Evolutionary conservation across 2,329 filamentous ascomycete species (phyloP).

Genomic region (Paecilomyces sp.): DNA sequence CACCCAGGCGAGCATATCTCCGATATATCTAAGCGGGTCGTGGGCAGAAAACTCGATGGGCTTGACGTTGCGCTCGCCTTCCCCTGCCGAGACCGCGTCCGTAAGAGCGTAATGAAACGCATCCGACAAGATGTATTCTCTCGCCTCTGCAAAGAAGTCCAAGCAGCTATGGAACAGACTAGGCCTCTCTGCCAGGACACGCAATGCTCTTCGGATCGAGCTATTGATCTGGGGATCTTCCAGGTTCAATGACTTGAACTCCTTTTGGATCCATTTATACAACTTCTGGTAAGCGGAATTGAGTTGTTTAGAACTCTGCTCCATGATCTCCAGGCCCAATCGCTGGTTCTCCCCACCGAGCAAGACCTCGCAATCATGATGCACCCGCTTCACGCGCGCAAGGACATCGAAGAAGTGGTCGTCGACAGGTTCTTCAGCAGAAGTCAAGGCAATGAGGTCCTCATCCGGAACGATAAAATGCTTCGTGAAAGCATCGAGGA

Average conservation of each 20-base stretch:
- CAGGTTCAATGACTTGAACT: conserved; percentile 85
- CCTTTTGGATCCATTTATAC: conserved; percentile 88
- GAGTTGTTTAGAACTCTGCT: conserved; percentile 77
- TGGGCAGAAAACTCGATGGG: conserved; percentile 93
- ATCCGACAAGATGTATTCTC: conserved; percentile 80
- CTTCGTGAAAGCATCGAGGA: conserved; percentile 68
- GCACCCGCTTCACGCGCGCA: conserved; percentile 74
- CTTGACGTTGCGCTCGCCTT: conserved; percentile 60
- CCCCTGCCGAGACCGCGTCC: conserved; percentile 55
- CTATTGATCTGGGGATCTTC: conserved; percentile 90
- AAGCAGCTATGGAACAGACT: conserved; percentile 88
- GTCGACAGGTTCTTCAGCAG: conserved; percentile 73
- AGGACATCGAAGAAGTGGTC: conserved; percentile 76
- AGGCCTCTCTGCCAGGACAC: conserved; percentile 82
- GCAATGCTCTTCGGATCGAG: conserved; percentile 73
- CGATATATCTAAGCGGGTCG: conserved; percentile 82
- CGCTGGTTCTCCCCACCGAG: conserved; percentile 86
- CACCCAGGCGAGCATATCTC: conserved; percentile 96
- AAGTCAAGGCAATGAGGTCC: conserved; percentile 68
- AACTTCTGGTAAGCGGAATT: conserved; percentile 92
- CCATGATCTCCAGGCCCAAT: conserved; percentile 83
- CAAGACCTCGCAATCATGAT: conserved; percentile 79
- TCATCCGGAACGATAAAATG: conserved; percentile 83
- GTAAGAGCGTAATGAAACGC: conserved; percentile 84
- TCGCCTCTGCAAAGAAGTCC: conserved; percentile 84